Base-by-base conservation (phyloP, 2,329 filamentous ascomycete genomes). In the Beauveria pseudobassiana region DNA sequence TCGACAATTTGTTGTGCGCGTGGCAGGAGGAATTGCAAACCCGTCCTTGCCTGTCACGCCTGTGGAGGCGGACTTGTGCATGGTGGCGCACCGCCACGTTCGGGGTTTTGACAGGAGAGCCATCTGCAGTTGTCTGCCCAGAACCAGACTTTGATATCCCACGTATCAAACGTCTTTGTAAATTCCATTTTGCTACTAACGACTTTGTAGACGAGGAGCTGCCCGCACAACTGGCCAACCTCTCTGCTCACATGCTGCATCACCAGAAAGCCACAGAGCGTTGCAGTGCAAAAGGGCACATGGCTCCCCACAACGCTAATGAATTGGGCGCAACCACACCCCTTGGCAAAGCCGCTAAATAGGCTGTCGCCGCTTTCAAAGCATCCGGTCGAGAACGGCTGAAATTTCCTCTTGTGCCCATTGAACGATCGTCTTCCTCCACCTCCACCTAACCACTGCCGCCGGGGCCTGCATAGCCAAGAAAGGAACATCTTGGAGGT, bases 361-460 rank as follows among this genome's bases (percentile, higher is more conserved):
- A 38, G 42, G 49, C 50, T 46, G 49, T 53, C 40, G 57, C 57
- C 48, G 57, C 57, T 43, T 59, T 60, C 38, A 45, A 59, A 51
- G 26, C n/a, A 42, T 20, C 9, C 14, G 57, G 57, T 60, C 49
- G 50, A 53, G 58, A 54, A 60, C 58, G 50, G 58, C 50, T 60
- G 50, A 54, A 54, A 60, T 60, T 53, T 60, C 49, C 49, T 52
- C 57, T 59, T 51, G 20, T 51, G 48, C 57, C 10, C 30, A 53
- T 54, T 60, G 58, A 14, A 30, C 28, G 58, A 60, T 60, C 58
- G 34, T 51, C 28, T 16, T 45, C 40, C 24, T 52, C 38, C 49
- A 51, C 40, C 40, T 43, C 24, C 10, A 30, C 30, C 20, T 26
- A 45, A n/a, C 24, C 46, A 51, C 20, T 40, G 55, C 55, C 55